Evolutionary conservation across 2,329 filamentous ascomycete species (phyloP).

Genomic region (Penicillium concentricum): DNA sequence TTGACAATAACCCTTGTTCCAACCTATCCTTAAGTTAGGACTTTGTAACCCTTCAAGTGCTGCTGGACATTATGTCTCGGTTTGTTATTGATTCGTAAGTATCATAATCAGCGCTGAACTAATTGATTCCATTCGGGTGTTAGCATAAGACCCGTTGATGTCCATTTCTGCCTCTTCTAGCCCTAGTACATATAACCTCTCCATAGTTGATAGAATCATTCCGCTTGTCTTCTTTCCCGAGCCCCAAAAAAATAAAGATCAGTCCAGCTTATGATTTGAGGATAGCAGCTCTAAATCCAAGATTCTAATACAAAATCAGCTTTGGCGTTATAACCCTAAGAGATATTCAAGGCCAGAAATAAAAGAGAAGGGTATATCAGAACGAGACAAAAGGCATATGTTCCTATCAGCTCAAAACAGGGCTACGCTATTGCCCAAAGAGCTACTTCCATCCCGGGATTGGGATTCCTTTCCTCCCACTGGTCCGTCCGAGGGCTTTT

Average conservation of each 20-base stretch:
- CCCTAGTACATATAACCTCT: not conserved
- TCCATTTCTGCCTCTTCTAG: not conserved
- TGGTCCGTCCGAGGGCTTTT: not conserved
- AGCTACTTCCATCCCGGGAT: not conserved
- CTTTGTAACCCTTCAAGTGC: too few species aligned
- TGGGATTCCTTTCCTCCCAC: not conserved
- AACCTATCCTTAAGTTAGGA: not conserved
- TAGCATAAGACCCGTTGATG: not conserved
- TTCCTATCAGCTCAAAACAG: not conserved
- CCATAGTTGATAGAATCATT: not conserved
- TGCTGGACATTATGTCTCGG: not conserved
- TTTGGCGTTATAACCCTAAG: not conserved
- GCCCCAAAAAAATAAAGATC: not conserved
- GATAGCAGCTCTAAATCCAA: not conserved
- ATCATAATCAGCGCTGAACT: not conserved
- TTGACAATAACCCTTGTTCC: conserved; percentile 11
- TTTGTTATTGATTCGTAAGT: not conserved
- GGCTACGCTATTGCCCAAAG: not conserved
- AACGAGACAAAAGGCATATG: not conserved
- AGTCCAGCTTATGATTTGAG: too few species aligned
- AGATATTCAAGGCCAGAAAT: not conserved
- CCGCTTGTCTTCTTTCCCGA: not conserved
- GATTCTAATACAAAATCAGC: not conserved
- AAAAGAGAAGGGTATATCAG: not conserved
- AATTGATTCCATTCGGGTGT: not conserved